phyloP scores from a whole-genome alignment of 176 grass and related monocot species.

The Musa acuminata region DNA sequence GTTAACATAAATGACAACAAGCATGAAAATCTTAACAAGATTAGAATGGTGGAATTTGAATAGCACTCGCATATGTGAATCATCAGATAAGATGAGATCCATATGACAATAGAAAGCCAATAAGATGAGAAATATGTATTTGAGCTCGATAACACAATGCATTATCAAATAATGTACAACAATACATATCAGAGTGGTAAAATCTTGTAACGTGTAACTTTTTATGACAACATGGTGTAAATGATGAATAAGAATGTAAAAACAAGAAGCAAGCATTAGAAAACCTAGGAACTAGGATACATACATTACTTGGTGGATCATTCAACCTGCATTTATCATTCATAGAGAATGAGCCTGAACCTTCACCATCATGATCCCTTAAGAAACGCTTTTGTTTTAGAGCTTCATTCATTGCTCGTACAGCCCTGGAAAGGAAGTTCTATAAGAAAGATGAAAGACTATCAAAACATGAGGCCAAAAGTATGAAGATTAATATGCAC shows the following conservation, averaged over 20 bases:
- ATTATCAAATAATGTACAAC: neutral
- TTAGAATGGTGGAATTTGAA: neutral
- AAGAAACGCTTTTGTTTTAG: constrained; percentile 56
- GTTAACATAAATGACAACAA: too few relatives aligned
- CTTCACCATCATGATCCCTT: constrained; percentile 49
- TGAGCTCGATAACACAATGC: neutral
- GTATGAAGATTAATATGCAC: too few relatives aligned
- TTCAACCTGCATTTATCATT: constrained; percentile 18
- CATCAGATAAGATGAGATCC: neutral
- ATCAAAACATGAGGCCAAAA: neutral
- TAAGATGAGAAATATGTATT: neutral
- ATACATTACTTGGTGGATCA: constrained; percentile 52
- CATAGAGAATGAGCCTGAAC: constrained; percentile 18
- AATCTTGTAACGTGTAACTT: too few relatives aligned
- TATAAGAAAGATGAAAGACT: neutral
- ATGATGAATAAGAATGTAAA: neutral
- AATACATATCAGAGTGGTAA: neutral
- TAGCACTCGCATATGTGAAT: neutral
- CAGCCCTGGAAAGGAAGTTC: constrained; percentile 44
- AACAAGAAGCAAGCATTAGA: neutral
- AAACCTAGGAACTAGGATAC: constrained; percentile 1
- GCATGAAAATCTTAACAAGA: too few relatives aligned
- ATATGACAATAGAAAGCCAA: neutral
- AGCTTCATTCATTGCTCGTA: constrained; percentile 85
- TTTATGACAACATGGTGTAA: neutral